phyloP scores from a whole-genome alignment of 1,284 basidiomycete species.

The Jaminaea rosea region DNA sequence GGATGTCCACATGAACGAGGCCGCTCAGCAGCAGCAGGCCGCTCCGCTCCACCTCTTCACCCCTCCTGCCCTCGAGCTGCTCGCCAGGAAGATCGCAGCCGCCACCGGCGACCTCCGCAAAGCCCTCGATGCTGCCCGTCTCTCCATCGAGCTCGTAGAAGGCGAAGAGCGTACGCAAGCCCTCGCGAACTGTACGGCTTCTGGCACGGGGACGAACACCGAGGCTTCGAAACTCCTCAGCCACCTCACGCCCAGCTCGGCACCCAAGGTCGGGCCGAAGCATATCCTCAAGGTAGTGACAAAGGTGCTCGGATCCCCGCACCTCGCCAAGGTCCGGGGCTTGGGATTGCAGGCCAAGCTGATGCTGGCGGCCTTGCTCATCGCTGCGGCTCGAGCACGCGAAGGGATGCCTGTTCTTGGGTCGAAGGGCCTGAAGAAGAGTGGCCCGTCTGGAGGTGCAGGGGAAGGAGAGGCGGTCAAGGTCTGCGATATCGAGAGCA shows the following conservation, averaged over 20 bases:
- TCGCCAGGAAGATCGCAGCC: constrained; percentile 48
- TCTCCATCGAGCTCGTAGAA: constrained; percentile 47
- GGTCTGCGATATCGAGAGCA: constrained; percentile 31
- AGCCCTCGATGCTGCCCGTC: constrained; percentile 46
- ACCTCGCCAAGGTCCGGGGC: constrained; percentile 31
- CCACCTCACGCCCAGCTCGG: constrained; percentile 21
- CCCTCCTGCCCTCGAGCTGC: constrained; percentile 46
- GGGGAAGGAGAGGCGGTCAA: constrained; percentile 7
- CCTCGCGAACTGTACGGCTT: constrained; percentile 2
- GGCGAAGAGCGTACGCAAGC: constrained; percentile 27
- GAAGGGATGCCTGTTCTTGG: constrained; percentile 20
- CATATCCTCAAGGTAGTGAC: constrained; percentile 43
- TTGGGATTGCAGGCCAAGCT: constrained; percentile 42
- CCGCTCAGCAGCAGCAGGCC: not conserved
- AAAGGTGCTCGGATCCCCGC: constrained; percentile 34
- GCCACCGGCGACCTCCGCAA: constrained; percentile 48
- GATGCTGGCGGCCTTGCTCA: constrained; percentile 31
- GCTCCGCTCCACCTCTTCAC: constrained; percentile 40
- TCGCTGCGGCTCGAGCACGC: constrained; percentile 20
- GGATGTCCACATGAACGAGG: not conserved
- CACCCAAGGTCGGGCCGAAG: constrained; percentile 35
- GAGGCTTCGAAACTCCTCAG: constrained; percentile 17
- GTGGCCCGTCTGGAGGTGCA: too few species aligned
- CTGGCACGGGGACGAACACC: constrained; percentile 1
- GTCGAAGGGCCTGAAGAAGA: too few species aligned